Base-by-base conservation (phyloP, 2,329 filamentous ascomycete genomes). In the Pseudocercospora cruenta region DNA sequence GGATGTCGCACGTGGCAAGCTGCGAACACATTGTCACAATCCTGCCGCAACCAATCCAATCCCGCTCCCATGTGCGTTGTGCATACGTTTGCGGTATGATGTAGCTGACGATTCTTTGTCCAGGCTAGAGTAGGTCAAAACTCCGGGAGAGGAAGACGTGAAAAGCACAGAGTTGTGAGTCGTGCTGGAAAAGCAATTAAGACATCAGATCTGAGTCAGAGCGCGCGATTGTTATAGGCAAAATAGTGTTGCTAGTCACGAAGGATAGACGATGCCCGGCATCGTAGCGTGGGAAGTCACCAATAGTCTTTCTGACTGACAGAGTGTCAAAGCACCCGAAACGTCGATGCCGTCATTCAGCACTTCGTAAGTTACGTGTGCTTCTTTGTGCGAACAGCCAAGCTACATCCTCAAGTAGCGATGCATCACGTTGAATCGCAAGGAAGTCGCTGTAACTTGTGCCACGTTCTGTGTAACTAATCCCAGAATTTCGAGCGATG, bases 101-200 rank as follows among this genome's bases (percentile, higher is more conserved):
- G 22, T 28, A 39, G 47, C 69, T 69, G 59, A 71, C 64, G 28
- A 21, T 66, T 62, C 69, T 68, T 70, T 71, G 68, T 70, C 33
- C 58, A 71, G 69, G 53, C 62, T 71, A 62, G 69, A 71, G 60
- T 71, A 67, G 58, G 47, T 51, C 39, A 53, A 9, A 21, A 2
- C 21, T 2, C 21, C 8, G 1, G 31, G n/a, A 21, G 16, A 43
- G 39, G 39, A 43, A 19, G 16, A 36, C 21, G 47, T n/a, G n/a
- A 24, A 9, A 53, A 14, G 9, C 21, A 26, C 47, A 9, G 47
- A 19, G 14, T 39, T 39, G 14, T n/a, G 14, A 39, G 4, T 39
- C 14, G 16, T 39, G 12, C 36, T n/a, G 39, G 39, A 43, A 7
- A n/a, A 19, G 39, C 39, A n/a, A 9, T n/a, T 4, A 43, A 43